Conservation (phyloP, 768 basidiomycete species). For the Tylopilus rubrobrunneus region DNA sequence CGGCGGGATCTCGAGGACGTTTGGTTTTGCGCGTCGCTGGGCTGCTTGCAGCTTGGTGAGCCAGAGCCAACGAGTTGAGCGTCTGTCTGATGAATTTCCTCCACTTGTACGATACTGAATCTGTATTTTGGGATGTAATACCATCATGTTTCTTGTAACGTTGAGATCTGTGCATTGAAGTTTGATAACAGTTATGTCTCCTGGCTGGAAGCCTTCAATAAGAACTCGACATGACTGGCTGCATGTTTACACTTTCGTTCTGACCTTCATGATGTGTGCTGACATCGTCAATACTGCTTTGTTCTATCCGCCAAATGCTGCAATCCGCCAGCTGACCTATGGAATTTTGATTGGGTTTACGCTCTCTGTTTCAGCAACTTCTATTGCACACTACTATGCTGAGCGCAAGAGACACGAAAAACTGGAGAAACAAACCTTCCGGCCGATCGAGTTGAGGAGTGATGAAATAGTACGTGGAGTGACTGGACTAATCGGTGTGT, state of each 20-base stretch:
- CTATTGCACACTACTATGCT: conserved; percentile 53
- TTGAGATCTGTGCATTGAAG: too few species aligned
- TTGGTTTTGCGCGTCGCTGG: conserved; percentile 38
- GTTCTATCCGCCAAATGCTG: conserved; percentile 20
- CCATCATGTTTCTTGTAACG: too few species aligned
- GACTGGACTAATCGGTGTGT: conserved; percentile 77
- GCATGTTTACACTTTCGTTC: background rate
- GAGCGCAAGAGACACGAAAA: conserved; percentile 44
- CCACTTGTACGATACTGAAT: background rate
- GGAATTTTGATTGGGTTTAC: conserved; percentile 75
- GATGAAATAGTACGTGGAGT: conserved; percentile 82
- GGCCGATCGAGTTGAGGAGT: conserved; percentile 68
- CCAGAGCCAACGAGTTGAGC: conserved; percentile 50
- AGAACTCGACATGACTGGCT: too few species aligned
- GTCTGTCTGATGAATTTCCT: conserved; percentile 59
- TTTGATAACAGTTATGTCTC: too few species aligned
- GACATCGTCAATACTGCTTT: conserved; percentile 11
- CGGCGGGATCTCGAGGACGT: conserved; percentile 57
- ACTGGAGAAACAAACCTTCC: conserved; percentile 28
- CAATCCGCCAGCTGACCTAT: conserved; percentile 35
- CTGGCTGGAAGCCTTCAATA: too few species aligned
- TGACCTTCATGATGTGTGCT: conserved; percentile 8
- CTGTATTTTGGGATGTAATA: background rate
- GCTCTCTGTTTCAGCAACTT: conserved; percentile 68
- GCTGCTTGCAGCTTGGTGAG: conserved; percentile 25